Conservation (phyloP, 441 rosid genomes). For the Gossypium trilobum region DNA sequence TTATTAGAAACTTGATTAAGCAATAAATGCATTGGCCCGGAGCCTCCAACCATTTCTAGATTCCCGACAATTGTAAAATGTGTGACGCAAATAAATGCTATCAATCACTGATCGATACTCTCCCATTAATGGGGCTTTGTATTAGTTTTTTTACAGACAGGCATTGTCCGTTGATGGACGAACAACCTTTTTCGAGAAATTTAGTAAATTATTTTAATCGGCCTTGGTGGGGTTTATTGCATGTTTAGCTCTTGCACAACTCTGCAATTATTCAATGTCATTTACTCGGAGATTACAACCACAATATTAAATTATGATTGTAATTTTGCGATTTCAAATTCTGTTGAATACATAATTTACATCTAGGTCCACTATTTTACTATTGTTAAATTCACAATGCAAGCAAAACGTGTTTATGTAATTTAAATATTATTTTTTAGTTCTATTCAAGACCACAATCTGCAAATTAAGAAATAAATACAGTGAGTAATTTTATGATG, state of each 20-base stretch:
- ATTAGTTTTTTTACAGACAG: not conserved
- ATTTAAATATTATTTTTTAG: too few relatives aligned
- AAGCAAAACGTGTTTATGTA: too few relatives aligned
- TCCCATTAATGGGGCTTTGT: not conserved
- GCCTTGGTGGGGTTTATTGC: not conserved
- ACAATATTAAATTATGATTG: not conserved
- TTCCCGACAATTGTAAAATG: constrained; percentile 18
- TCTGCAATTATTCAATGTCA: not conserved
- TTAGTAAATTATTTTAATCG: not conserved
- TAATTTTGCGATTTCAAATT: not conserved
- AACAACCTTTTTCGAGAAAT: not conserved
- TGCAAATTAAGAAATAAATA: too few relatives aligned
- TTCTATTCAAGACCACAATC: too few relatives aligned
- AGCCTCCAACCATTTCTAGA: not conserved
- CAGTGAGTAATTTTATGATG: too few relatives aligned
- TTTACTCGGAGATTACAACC: not conserved
- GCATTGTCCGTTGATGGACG: not conserved
- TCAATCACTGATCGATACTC: constrained; percentile 17
- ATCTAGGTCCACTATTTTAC: too few relatives aligned
- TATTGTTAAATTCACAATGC: too few relatives aligned
- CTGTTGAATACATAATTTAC: not conserved
- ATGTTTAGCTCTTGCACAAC: not conserved
- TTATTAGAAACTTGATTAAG: constrained; percentile 63
- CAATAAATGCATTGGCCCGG: constrained; percentile 17
- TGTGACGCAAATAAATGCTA: constrained; percentile 27